phyloP scores from a whole-genome alignment of 2,329 filamentous ascomycete genomes.

The Venturiaceae sp. region DNA sequence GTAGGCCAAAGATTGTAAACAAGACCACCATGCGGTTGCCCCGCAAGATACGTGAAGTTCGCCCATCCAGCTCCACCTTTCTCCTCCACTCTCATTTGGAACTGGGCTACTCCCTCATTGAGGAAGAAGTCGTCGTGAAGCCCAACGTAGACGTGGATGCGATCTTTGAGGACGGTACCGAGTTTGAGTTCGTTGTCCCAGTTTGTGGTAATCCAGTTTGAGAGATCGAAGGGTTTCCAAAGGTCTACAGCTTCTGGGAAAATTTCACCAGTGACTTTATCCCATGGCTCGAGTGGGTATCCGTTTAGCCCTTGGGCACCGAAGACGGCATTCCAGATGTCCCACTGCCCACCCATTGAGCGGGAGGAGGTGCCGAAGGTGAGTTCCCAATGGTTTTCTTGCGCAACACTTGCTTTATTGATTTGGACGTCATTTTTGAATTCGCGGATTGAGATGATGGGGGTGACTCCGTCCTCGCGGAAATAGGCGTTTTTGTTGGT shows the following conservation, averaged over 20 bases:
- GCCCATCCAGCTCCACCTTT: conserved; percentile 24
- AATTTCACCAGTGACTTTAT: conserved; percentile 29
- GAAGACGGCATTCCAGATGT: conserved; percentile 28
- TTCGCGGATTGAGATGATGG: conserved; percentile 21
- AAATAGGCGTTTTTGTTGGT: conserved; percentile 19
- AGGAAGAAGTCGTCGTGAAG: conserved; percentile 25
- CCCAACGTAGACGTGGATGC: conserved; percentile 27
- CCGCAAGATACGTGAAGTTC: conserved; percentile 23
- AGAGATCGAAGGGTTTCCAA: conserved; percentile 27
- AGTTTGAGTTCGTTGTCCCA: conserved; percentile 23
- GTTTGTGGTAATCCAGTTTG: conserved; percentile 22
- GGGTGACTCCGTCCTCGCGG: conserved; percentile 17
- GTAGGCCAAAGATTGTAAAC: conserved; percentile 20
- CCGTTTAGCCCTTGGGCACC: conserved; percentile 25
- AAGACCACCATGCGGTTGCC: conserved; percentile 22
- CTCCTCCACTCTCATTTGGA: conserved; percentile 22
- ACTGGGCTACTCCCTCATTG: conserved; percentile 25
- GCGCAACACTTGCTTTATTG: conserved; percentile 16
- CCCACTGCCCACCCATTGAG: conserved; percentile 23
- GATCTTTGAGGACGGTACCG: conserved; percentile 19
- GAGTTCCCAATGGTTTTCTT: conserved; percentile 29
- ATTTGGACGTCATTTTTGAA: conserved; percentile 9
- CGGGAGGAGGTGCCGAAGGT: conserved; percentile 24
- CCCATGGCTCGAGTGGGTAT: conserved; percentile 29
- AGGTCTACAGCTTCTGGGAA: conserved; percentile 24